Evolutionary conservation across 2,329 filamentous ascomycete species (phyloP).

Genomic region (Beauveria sp.): DNA sequence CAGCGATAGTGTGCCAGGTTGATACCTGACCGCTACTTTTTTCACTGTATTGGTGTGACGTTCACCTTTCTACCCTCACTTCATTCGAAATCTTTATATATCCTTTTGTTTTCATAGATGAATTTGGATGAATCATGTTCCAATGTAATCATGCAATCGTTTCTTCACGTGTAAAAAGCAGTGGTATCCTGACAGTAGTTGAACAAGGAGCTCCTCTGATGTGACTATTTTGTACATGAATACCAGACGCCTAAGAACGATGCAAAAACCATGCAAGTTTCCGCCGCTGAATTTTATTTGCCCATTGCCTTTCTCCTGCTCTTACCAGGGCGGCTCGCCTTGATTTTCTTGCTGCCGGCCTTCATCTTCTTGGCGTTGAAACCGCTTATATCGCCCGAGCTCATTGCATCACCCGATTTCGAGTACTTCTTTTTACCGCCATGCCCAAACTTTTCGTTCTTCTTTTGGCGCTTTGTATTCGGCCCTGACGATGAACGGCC

Average conservation of each 20-base stretch:
- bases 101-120: slow-evolving; percentile 29
- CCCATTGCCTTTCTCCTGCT: slow-evolving; percentile 39
- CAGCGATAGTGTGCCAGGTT: background rate
- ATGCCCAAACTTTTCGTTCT: slow-evolving; percentile 89
- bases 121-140: slow-evolving; percentile 16
- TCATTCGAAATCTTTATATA: slow-evolving; percentile 24
- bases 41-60: background rate
- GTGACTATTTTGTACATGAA: background rate
- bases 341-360: slow-evolving; percentile 32
- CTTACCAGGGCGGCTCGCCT: slow-evolving; percentile 40
- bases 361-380: slow-evolving; percentile 87
- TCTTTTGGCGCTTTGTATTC: slow-evolving; percentile 79
- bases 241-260: background rate
- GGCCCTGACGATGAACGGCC: slow-evolving; percentile 29
- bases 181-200: background rate
- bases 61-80: background rate
- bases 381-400: slow-evolving; percentile 69
- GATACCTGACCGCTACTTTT: background rate
- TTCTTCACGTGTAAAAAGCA: background rate
- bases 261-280: background rate
- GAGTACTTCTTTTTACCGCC: slow-evolving; percentile 88
- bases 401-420: slow-evolving; percentile 85
- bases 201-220: slow-evolving; percentile 4
- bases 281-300: slow-evolving; percentile 16
- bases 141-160: background rate